Conservation (phyloP, 331 rosid genomes). For the Spiraea crenata region DNA sequence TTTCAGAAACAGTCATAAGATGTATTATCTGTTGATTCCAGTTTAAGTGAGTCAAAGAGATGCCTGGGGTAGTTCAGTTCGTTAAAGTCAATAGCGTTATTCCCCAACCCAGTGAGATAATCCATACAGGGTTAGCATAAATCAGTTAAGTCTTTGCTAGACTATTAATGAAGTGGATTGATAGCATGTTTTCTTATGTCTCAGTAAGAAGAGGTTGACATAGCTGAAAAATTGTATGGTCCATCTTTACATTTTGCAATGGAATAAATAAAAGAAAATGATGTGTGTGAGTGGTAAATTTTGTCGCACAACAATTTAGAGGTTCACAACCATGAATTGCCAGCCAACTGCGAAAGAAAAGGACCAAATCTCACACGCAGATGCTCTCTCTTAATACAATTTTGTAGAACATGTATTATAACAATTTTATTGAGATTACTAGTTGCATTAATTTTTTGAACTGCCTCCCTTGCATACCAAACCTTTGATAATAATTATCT, state of each 20-base stretch:
- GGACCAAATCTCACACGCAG: neutral
- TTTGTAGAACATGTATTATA: neutral
- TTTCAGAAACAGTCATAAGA: too few relatives aligned
- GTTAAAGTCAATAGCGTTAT: too few relatives aligned
- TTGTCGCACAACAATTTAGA: neutral
- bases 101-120: too few relatives aligned
- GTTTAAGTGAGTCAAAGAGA: too few relatives aligned
- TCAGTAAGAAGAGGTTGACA: too few relatives aligned
- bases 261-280: neutral
- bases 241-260: neutral
- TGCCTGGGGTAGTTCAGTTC: too few relatives aligned
- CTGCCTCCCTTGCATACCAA: conserved; percentile 1
- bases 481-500: conserved; percentile 7
- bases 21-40: too few relatives aligned
- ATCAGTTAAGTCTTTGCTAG: too few relatives aligned
- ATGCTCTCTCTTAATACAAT: neutral
- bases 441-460: neutral
- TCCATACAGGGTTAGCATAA: too few relatives aligned
- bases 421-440: neutral
- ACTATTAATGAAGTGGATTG: too few relatives aligned
- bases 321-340: conserved; percentile 7
- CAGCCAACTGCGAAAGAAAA: neutral
- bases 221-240: neutral
- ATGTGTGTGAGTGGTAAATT: neutral
- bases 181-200: too few relatives aligned